These are phyloP conservation scores for Lasiosphaeria ovina DNA, from an alignment of 495 filamentous ascomycete genomes.

Conservation along the genomic window DNA sequence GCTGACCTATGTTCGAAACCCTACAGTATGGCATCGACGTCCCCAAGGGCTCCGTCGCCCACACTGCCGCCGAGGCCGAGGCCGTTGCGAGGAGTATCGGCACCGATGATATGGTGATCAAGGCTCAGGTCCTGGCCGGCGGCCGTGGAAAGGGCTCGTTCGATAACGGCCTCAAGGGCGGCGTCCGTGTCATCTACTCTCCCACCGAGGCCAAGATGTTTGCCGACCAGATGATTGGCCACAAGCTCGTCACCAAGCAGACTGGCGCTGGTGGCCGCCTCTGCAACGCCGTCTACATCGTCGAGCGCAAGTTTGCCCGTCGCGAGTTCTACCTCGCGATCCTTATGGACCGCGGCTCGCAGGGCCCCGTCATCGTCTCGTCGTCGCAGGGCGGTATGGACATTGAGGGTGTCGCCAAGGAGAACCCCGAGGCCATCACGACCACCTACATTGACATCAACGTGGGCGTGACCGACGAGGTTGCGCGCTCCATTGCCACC, in stretches of 20 bases:
- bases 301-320: conserved; percentile 98
- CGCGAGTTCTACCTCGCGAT: conserved; percentile 98
- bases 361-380: conserved; percentile 92
- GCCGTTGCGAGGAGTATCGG: conserved; percentile 83
- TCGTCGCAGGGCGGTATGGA: conserved; percentile 99
- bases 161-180: conserved; percentile 97
- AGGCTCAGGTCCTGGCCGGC: conserved; percentile 97
- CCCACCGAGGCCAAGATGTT: conserved; percentile 86
- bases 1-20: conserved; percentile 14
- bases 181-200: conserved; percentile 98
- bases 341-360: conserved; percentile 91
- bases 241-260: conserved; percentile 99
- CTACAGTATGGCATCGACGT: conserved; percentile 88
- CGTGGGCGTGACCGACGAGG: conserved; percentile 89
- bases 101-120: conserved; percentile 97
- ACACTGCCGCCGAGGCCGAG: conserved; percentile 83
- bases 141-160: conserved; percentile 96
- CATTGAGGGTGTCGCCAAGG: conserved; percentile 97
- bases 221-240: conserved; percentile 97
- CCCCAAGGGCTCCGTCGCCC: conserved; percentile 82
- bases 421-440: conserved; percentile 91
- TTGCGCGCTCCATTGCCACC: conserved; percentile 84
- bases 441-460: conserved; percentile 93
- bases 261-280: conserved; percentile 87
- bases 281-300: conserved; percentile 96